Conservation (phyloP, 495 filamentous ascomycete genomes). For the Penicillium mononematosum region DNA sequence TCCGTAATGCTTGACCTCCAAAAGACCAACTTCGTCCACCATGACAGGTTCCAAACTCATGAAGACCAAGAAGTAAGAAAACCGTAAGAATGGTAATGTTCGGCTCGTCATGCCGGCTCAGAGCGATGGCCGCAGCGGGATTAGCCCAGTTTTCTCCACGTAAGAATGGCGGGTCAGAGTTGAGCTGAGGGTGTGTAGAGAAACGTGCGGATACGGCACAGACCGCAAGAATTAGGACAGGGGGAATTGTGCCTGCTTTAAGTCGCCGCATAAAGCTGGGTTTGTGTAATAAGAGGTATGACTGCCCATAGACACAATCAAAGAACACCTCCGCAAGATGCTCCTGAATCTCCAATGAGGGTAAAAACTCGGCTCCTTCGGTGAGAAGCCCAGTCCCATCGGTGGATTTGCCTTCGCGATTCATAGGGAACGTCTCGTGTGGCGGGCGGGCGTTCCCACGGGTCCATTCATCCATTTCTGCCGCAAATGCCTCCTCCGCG, state of each 20-base stretch:
- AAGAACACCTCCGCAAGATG: constrained; percentile 95
- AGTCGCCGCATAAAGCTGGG: constrained; percentile 92
- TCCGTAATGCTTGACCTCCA: constrained; percentile 89
- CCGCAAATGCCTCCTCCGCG: constrained; percentile 85
- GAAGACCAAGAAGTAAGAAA: constrained; percentile 80
- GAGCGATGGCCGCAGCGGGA: constrained; percentile 77
- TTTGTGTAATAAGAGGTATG: constrained; percentile 94
- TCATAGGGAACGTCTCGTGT: constrained; percentile 55
- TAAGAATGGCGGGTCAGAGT: constrained; percentile 79
- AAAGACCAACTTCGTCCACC: constrained; percentile 94
- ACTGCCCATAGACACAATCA: constrained; percentile 92
- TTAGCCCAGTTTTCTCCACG: constrained; percentile 89
- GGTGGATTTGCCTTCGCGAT: constrained; percentile 56
- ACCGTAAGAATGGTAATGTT: constrained; percentile 95
- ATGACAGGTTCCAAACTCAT: constrained; percentile 96
- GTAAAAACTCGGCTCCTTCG: constrained; percentile 81
- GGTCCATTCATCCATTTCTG: constrained; percentile 81
- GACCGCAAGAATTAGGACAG: constrained; percentile 85
- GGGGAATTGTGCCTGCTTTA: constrained; percentile 66
- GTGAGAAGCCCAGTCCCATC: constrained; percentile 71
- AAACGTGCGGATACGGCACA: constrained; percentile 93
- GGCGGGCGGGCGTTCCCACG: constrained; percentile 50
- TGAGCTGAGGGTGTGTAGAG: constrained; percentile 88
- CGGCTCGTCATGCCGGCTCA: constrained; percentile 85
- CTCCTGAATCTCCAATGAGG: constrained; percentile 86